A percentile compares a stretch with the other conserved stretches of the same genome.
Conservation (phyloP, 2,329 filamentous ascomycete genomes). For the Monosporascus ibericus region DNA sequence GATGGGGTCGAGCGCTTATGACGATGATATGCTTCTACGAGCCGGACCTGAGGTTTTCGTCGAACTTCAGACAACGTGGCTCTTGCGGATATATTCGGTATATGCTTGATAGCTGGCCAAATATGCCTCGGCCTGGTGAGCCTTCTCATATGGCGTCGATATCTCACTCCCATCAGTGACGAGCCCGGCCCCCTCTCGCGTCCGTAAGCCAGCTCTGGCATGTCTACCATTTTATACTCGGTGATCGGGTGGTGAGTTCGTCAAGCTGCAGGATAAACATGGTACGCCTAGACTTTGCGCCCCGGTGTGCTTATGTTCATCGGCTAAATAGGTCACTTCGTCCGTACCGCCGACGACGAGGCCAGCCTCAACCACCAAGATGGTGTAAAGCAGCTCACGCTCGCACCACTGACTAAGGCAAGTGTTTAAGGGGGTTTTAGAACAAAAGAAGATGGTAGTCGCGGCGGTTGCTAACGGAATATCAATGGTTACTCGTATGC, state of each 20-base stretch:
- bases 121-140: neutral
- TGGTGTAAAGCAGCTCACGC: constrained; percentile 30
- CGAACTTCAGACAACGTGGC: neutral
- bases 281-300: constrained; percentile 16
- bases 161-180: constrained; percentile 31
- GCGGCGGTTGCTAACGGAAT: neutral
- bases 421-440: neutral
- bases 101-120: neutral
- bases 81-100: neutral
- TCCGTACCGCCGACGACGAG: constrained; percentile 37
- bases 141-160: constrained; percentile 15
- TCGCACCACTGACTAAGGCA: constrained; percentile 27
- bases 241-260: constrained; percentile 30
- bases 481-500: constrained; percentile 26
- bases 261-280: constrained; percentile 31
- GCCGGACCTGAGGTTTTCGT: neutral
- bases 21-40: neutral
- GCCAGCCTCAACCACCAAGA: constrained; percentile 37
- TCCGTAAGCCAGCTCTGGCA: constrained; percentile 35
- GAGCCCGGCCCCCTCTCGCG: constrained; percentile 35
- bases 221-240: constrained; percentile 29
- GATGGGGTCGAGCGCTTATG: too few relatives aligned
- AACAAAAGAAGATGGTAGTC: neutral
- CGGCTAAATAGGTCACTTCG: constrained; percentile 26
- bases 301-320: neutral